Evolutionary conservation across 495 filamentous ascomycete genomes (phyloP), one percentile per base, ranked within the genome.

Genomic region (Aspergillus sclerotiicarbonarius): DNA sequence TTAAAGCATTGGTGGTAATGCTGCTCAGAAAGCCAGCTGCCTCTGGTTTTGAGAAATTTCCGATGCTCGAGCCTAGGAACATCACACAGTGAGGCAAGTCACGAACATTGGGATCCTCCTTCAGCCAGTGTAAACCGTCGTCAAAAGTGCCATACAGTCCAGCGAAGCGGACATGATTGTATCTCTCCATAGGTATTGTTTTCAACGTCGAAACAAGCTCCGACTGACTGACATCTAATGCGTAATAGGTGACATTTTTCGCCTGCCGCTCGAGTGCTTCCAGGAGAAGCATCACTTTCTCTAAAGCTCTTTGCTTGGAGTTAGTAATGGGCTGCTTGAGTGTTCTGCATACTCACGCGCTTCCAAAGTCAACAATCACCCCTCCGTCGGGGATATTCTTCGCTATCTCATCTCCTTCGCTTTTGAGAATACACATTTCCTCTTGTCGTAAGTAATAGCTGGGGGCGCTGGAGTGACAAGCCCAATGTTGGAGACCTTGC

Each of bases 81-180:
- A 53, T 16, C 1, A 53, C 21, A 19, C 21, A 21, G 13, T 53
- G 51, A 2, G 51, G 51, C 18, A 29, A 15, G 18, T 53, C 51
- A 1, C 51, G 51, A 12, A 53, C 25, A 4, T 1, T 12, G 35
- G 33, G 51, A 2, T 31, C 19, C 4, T 53, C 35, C 7, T 43
- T 9, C 8, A 53, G 35, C 51, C 51, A 53, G 2, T 1, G 25
- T 7, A 53, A 18, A 0, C 35, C 51, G n/a, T 53, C 51, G 1
- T 53, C 51, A 29, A 53, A 53, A 18, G 51, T 53, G 1, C 51
- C 51, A 33, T 53, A 33, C 3, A 53, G 51, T 15, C 18, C 51
- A 0, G 35, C 51, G 25, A 41, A 25, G 0, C 19, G 35, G 1
- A 53, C 51, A 20, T 53, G 20, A 7, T 53, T 31, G 18, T 37